Base-by-base conservation (phyloP, 2,329 filamentous ascomycete species). In the Cryphonectria parasitica region DNA sequence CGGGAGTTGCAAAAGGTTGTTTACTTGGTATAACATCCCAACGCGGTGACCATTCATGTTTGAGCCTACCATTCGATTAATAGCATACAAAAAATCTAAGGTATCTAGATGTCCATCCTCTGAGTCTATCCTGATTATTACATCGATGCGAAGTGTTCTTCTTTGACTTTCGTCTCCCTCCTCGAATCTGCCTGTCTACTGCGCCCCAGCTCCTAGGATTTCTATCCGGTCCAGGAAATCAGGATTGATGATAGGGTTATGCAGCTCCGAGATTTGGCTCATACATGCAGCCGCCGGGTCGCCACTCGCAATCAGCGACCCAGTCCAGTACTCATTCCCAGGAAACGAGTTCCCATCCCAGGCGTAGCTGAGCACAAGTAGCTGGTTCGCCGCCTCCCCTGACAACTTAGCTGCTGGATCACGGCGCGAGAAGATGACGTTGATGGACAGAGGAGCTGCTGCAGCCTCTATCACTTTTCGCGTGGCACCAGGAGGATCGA, bases 291-390 rank as follows among this genome's bases (percentile, higher is more conserved):
- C 77, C 0, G 78, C 78, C 8, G 78, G 78, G 64, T 79, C 78
- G 3, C 78, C 78, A 34, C 77, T 75, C 2, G 67, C 77, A 0
- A 28, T 0, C 3, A 78, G 72, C 2, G 3, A 34, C 0, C 74
- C 75, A 1, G 45, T 15, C 78, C 78, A 80, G 58, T 78, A 80
- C 63, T 79, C 78, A 65, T 80, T 80, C 0, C 78, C 78, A 0
- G 78, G 78, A 60, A 77, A 79, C 0, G 77, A 52, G 28, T 80
- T 80, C 2, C 74, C 76, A 41, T 80, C 78, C 78, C 78, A 80
- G 0, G 78, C 77, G 34, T 79, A 80, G 52, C 74, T 76, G 25
- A 80, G 15, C 4, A 79, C 77, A 1, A 79, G 77, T 0, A 80
- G 71, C 39, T 76, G 73, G 13, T 71, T 36, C 13, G 72, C 74